Base-by-base conservation (phyloP, 1,284 basidiomycete species). In the Termitomyces sp. region DNA sequence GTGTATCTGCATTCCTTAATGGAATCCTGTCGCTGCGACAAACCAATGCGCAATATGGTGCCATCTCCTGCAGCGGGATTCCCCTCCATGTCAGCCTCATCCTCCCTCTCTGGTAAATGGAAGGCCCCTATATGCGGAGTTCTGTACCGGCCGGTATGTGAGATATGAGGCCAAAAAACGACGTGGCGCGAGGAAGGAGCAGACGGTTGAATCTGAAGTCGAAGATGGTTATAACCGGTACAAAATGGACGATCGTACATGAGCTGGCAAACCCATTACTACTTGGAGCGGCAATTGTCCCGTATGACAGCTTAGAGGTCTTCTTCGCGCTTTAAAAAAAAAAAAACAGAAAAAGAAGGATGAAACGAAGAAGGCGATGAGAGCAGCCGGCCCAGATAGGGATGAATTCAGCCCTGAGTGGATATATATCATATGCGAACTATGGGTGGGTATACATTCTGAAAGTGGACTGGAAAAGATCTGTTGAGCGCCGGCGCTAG, bases 121-220 rank as follows among this genome's bases (percentile, higher is more conserved):
- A 46, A 74, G 59, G 43, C 72, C 66, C 41, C 63, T 62, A 19
- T 65, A 62, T 15, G 65, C 55, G 17, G 65, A 60, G 19, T 65
- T 65, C 24, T 59, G 59, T 40, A 60, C 58, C 3, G 65, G 64
- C 51, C 67, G 63, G 59, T 74, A 72, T 3, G 65, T 67, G 56
- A 65, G 74, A 61, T 64, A 73, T 2, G 66, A 67, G 68, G 53
- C 72, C 68, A 64, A 77, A 72, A 17, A 77, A 62, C 3, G 76
- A 78, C 0, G 73, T 73, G 7, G 72, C 68, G 1, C 75, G 71
- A 1, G 79, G 79, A 38, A 82, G 73, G 33, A 80, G 68, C 44
- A 82, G 60, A 62, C 82, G 79, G 65, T 83, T 82, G 70, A 81
- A 82, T 12, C 80, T 67, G 67, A 80, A 83, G 64, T 82, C 80